Conservation (phyloP, 305 asterid species). For the Fraxinus greggii region DNA sequence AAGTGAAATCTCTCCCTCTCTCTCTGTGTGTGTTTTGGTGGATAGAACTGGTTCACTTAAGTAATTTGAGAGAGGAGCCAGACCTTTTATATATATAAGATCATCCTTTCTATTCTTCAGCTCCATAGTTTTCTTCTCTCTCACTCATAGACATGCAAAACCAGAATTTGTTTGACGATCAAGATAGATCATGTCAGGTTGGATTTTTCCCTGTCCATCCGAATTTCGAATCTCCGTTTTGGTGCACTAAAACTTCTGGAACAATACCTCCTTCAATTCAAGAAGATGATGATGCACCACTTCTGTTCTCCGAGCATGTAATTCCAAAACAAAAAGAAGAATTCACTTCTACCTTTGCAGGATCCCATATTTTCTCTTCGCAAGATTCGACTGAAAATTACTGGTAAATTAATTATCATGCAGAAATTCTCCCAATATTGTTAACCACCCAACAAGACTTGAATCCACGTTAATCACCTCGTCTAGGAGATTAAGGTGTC, state of each 20-base stretch:
- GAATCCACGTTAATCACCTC: no score
- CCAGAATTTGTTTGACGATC: slow-evolving; percentile 61
- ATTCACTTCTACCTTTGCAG: slow-evolving; percentile 36
- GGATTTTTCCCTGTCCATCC: slow-evolving; percentile 52
- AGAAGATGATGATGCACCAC: slow-evolving; percentile 31
- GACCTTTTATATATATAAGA: not conserved
- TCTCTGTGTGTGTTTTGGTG: not conserved
- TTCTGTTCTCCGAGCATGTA: slow-evolving; percentile 33
- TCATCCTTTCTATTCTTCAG: not conserved
- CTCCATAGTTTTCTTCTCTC: slow-evolving; percentile 11
- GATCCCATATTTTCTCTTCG: slow-evolving; percentile 53
- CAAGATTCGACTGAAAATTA: slow-evolving; percentile 56
- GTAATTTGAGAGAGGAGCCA: not conserved
- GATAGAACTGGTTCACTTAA: no score
- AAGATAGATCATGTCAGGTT: slow-evolving; percentile 60
- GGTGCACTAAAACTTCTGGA: slow-evolving; percentile 50
- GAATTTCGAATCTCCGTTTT: slow-evolving; percentile 39
- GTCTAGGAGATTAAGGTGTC: not conserved
- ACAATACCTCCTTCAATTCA: slow-evolving; percentile 22
- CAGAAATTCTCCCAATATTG: no score
- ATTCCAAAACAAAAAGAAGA: slow-evolving; percentile 39
- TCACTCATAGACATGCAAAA: slow-evolving; percentile 26
- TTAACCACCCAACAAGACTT: no score
- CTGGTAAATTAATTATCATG: slow-evolving; percentile 38
- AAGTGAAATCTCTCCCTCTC: not conserved